phyloP scores from a whole-genome alignment of 2,329 filamentous ascomycete species.

The Exophiala alcalophila region DNA sequence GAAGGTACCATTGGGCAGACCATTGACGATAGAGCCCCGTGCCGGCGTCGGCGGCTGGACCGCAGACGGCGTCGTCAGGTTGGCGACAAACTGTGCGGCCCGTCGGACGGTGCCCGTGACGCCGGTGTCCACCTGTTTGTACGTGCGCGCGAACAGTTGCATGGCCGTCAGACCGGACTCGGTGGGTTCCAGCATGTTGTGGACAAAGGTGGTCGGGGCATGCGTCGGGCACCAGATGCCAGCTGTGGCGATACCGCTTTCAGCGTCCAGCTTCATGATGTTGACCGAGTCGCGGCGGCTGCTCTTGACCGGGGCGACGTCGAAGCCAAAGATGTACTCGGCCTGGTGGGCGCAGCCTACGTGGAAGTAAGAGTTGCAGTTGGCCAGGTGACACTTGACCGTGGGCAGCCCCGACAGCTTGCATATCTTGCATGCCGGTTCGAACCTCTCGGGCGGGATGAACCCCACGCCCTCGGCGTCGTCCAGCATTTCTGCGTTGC shows the following conservation, averaged over 20 bases:
- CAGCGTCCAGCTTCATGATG: constrained; percentile 75
- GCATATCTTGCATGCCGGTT: constrained; percentile 80
- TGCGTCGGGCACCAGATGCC: constrained; percentile 92
- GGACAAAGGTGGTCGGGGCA: constrained; percentile 57
- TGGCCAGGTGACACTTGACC: constrained; percentile 67
- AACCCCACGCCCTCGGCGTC: constrained; percentile 87
- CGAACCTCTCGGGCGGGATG: constrained; percentile 69
- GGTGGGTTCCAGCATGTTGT: constrained; percentile 74
- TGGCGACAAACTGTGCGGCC: constrained; percentile 64
- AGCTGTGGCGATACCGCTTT: constrained; percentile 79
- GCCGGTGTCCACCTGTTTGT: constrained; percentile 89
- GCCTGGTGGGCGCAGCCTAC: constrained; percentile 85
- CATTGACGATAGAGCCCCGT: constrained; percentile 56
- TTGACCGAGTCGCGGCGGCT: constrained; percentile 77
- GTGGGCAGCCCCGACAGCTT: constrained; percentile 69
- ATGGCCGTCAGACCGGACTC: constrained; percentile 73
- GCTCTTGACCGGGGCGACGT: constrained; percentile 83
- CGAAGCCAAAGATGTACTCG: constrained; percentile 82
- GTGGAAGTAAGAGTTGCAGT: constrained; percentile 62
- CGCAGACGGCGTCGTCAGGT: constrained; percentile 35
- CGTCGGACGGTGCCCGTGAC: constrained; percentile 91
- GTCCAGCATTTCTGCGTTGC: constrained; percentile 74
- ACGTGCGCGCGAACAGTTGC: constrained; percentile 81
- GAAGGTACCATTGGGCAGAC: constrained; percentile 23
- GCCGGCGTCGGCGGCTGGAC: constrained; percentile 46